Base-by-base conservation (phyloP, 2,329 filamentous ascomycete species). In the Penicillium thymicola region DNA sequence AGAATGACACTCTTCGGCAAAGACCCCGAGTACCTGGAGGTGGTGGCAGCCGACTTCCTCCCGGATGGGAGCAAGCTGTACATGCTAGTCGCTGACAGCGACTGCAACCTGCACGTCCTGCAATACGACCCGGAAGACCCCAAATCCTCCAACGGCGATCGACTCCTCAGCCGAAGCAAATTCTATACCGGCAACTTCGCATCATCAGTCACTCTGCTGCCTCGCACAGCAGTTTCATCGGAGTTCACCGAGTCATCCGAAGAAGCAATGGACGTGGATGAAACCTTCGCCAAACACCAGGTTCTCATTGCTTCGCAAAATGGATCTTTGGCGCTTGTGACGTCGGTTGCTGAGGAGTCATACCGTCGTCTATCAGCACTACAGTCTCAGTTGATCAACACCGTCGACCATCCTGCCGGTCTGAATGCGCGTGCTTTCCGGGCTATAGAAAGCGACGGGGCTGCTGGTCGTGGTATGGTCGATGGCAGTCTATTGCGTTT, bases 51-150 rank as follows among this genome's bases (percentile, higher is more conserved):
- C 2, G 93, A 97, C 57, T 93, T 99, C 67, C 77, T 99, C 8
- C 94, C 94, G 0, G 88, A 93, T 66, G 90, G 90, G 8, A 86
- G 89, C 54, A 87, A 92, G 57, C 79, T 99, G 13, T 90, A 88
- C 69, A 87, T 99, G 62, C 79, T 97, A 40, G 88, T 90, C 6
- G 86, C 89, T 13, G 93, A 97, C 71, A 86, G 88, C 36, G 88
- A 96, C 65, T 89, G 89, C 60, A 91, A 94, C 65, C 75, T 99
- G 40, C 91, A 97, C 70, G 82, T 97, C 45, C 77, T 97, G 61
- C 90, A 97, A 74, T 99, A 94, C 68, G 92, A 97, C 68, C 94
- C 94, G 0, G 93, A 97, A 70, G 92, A 97, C 70, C 93, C 93
- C 16, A 95, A 96, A 78, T 95, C 92, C 7, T 85, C 96, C 34